These are phyloP conservation scores for Neonectria punicea DNA, from an alignment of 2,329 filamentous ascomycete species.

Conservation along the genomic window DNA sequence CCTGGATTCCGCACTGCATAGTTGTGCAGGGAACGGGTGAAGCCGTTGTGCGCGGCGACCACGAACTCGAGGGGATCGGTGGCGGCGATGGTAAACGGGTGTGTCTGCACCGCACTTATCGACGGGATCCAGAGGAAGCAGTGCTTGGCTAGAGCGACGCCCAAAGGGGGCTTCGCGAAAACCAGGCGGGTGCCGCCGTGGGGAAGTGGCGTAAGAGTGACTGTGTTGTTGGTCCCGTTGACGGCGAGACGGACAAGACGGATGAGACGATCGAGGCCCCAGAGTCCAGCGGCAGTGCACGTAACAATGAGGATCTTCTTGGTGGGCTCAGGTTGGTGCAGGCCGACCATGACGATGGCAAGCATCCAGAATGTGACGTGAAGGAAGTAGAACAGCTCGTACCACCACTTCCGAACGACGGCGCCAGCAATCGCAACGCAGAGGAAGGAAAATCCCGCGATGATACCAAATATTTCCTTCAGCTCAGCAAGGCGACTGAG, in stretches of 20 bases:
- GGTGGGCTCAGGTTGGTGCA: constrained; percentile 62
- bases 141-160: constrained; percentile 66
- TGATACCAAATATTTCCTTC: constrained; percentile 59
- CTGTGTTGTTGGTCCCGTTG: constrained; percentile 62
- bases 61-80: constrained; percentile 67
- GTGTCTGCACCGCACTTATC: constrained; percentile 66
- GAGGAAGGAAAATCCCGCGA: constrained; percentile 59
- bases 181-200: constrained; percentile 66
- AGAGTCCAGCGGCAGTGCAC: constrained; percentile 57
- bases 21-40: constrained; percentile 65
- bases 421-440: constrained; percentile 56
- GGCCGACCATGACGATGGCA: constrained; percentile 57
- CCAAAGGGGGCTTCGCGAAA: constrained; percentile 59
- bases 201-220: constrained; percentile 63
- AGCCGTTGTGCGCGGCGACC: constrained; percentile 67
- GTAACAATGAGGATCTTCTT: constrained; percentile 56
- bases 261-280: constrained; percentile 62
- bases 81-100: constrained; percentile 71
- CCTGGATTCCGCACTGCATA: constrained; percentile 63
- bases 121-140: constrained; percentile 72
- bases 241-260: constrained; percentile 56
- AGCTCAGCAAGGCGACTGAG: constrained; percentile 47
- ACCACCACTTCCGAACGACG: constrained; percentile 58
- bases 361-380: constrained; percentile 62
- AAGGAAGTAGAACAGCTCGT: constrained; percentile 66